Conservation (phyloP, 805 yeast genomes). For the Hermanozyma aechmeae region DNA sequence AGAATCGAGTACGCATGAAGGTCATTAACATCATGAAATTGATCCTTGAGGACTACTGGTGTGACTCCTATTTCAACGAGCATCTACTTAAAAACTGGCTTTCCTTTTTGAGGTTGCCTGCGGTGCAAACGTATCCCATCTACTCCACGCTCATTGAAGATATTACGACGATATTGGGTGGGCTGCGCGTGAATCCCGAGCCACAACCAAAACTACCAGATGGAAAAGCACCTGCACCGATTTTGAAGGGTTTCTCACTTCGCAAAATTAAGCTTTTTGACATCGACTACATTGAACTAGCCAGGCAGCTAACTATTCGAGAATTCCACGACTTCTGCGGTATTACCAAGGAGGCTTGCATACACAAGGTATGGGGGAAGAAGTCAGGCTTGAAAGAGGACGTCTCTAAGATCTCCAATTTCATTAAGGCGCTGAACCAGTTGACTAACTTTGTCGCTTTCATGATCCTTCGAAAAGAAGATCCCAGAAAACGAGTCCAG, state of each 20-base stretch:
- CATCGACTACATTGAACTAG: constrained; percentile 66
- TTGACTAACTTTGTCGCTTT: constrained; percentile 77
- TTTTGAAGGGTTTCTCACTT: constrained; percentile 23
- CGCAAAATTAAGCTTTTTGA: constrained; percentile 45
- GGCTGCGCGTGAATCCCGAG: constrained; percentile 20
- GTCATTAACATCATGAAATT: constrained; percentile 60
- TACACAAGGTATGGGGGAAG: constrained; percentile 69
- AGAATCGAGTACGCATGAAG: constrained; percentile 55
- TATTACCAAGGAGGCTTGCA: constrained; percentile 63
- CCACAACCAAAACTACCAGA: constrained; percentile 18
- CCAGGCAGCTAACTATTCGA: constrained; percentile 74
- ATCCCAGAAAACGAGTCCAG: constrained; percentile 57
- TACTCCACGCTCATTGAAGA: constrained; percentile 18
- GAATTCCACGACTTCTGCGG: constrained; percentile 63
- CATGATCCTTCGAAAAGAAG: constrained; percentile 58
- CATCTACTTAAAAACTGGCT: constrained; percentile 28
- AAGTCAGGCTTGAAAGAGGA: constrained; percentile 46
- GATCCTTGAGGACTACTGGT: constrained; percentile 65
- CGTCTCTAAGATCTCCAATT: constrained; percentile 39
- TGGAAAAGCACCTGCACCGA: constrained; percentile 32
- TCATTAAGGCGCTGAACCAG: constrained; percentile 68
- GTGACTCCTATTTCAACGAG: constrained; percentile 45
- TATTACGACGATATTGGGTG: constrained; percentile 17
- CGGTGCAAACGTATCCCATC: constrained; percentile 16
- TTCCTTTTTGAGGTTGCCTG: constrained; percentile 14